These are phyloP conservation scores for Choanephora cucurbitarum DNA, from an alignment of 371 early-diverging fungal genomes.

Conservation along the genomic window DNA sequence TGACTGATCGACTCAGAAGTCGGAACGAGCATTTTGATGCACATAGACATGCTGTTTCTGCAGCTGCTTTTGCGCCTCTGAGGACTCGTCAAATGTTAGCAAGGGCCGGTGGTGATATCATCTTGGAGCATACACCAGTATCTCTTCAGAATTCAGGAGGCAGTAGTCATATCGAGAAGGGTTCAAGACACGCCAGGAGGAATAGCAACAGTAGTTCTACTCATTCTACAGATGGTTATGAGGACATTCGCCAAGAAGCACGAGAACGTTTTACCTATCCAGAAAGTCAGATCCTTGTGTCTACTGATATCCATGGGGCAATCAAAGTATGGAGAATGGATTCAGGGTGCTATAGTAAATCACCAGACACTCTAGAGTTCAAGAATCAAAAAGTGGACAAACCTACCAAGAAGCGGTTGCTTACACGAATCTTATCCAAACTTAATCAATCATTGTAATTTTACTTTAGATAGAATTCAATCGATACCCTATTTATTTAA, in stretches of 20 bases:
- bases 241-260: conserved; percentile 21
- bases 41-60: conserved; percentile 56
- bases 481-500: no score
- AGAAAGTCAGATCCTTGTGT: conserved; percentile 64
- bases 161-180: no score
- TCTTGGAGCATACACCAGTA: conserved; percentile 42
- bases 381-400: no score
- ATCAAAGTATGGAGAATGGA: conserved; percentile 72
- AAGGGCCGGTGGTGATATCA: conserved; percentile 47
- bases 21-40: conserved; percentile 47
- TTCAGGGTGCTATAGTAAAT: no score
- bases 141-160: conserved; percentile 15
- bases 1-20: conserved; percentile 34
- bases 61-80: conserved; percentile 64
- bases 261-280: conserved; percentile 34
- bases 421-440: no score
- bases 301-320: conserved; percentile 62
- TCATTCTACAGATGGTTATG: background rate
- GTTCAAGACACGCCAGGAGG: conserved; percentile 3
- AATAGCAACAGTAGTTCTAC: background rate
- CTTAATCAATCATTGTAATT: no score
- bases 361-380: no score
- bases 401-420: no score
- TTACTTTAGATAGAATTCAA: no score
- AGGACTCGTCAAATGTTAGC: conserved; percentile 59